Evolutionary conservation across 306 rosid genomes (phyloP).

Genomic region (Quercus suber): DNA sequence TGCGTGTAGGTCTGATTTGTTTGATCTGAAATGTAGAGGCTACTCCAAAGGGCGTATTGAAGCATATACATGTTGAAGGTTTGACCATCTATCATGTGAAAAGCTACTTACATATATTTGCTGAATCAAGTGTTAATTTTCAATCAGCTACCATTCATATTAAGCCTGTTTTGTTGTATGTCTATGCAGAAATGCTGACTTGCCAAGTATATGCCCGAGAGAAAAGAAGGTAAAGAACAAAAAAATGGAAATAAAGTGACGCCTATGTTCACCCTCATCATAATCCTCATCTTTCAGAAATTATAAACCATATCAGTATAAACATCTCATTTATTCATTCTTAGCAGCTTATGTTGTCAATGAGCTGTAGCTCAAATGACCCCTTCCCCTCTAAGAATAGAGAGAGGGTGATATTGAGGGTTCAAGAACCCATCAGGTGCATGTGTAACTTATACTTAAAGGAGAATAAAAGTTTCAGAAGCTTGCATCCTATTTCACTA

Average conservation of each 20-base stretch:
- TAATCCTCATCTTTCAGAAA: background rate
- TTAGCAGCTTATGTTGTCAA: background rate
- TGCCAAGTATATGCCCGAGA: slow-evolving; percentile 43
- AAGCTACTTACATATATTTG: slow-evolving; percentile 26
- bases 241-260: background rate
- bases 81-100: slow-evolving; percentile 46
- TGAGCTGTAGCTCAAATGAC: background rate
- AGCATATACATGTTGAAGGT: slow-evolving; percentile 32
- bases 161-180: background rate
- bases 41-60: slow-evolving; percentile 43
- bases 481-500: background rate
- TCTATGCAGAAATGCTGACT: slow-evolving; percentile 41
- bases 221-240: slow-evolving; percentile 34
- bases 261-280: background rate
- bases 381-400: background rate
- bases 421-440: background rate
- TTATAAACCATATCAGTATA: background rate
- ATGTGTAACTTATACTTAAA: background rate
- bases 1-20: background rate
- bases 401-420: background rate
- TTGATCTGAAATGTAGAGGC: slow-evolving; percentile 34
- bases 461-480: background rate
- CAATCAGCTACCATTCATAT: slow-evolving; percentile 1
- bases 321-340: background rate
- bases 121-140: background rate